Percentiles rank a stretch among this genome's conserved stretches.
Conservation (phyloP, 2,329 filamentous ascomycete genomes). For the Sporothrix curviconia region DNA sequence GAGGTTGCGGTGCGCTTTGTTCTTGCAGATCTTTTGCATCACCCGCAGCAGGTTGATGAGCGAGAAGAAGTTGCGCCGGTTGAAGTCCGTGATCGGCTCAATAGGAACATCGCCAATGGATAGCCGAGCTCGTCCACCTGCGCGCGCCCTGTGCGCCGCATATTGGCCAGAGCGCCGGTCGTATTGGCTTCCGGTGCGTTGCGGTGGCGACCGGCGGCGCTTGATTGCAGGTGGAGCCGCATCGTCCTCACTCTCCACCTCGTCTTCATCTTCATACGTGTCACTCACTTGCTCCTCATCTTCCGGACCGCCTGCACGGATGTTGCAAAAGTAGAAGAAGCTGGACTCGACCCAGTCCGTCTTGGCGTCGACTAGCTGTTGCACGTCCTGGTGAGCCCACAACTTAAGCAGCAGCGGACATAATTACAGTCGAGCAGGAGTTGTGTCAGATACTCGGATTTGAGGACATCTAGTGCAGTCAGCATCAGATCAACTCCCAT, state of each 20-base stretch:
- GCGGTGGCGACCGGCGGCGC: slow-evolving; percentile 42
- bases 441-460: slow-evolving; percentile 93
- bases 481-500: too few relatives aligned
- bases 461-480: slow-evolving; percentile 64
- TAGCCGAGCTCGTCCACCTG: slow-evolving; percentile 85
- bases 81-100: slow-evolving; percentile 81
- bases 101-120: slow-evolving; percentile 64
- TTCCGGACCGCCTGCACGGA: slow-evolving; percentile 39
- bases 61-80: slow-evolving; percentile 90
- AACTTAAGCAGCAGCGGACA: slow-evolving; percentile 87
- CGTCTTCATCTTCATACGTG: slow-evolving; percentile 32
- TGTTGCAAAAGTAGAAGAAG: slow-evolving; percentile 86
- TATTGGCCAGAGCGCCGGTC: slow-evolving; percentile 25
- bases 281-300: slow-evolving; percentile 11
- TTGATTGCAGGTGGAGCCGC: slow-evolving; percentile 79
- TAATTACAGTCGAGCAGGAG: slow-evolving; percentile 93
- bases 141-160: too few relatives aligned
- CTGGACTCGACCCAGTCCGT: slow-evolving; percentile 74
- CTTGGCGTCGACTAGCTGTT: slow-evolving; percentile 79
- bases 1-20: slow-evolving; percentile 90
- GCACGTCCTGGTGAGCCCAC: slow-evolving; percentile 89
- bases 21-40: slow-evolving; percentile 95
- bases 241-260: slow-evolving; percentile 62
- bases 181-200: too few relatives aligned
- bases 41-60: slow-evolving; percentile 92